These are phyloP conservation scores for Fistulinella prunicolor DNA, from an alignment of 768 basidiomycete genomes.

Conservation along the genomic window DNA sequence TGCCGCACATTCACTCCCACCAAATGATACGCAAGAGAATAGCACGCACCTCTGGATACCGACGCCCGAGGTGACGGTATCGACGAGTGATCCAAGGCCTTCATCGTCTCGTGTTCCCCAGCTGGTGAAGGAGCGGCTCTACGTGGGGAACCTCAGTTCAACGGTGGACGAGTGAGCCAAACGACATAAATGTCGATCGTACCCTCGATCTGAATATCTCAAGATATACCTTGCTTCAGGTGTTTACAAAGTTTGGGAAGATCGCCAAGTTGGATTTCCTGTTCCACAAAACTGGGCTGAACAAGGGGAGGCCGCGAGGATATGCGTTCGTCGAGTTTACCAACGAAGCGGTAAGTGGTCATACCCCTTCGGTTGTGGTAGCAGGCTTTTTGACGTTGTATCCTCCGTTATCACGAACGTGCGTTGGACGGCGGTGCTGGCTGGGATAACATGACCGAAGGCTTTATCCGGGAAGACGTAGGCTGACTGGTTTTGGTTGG, in stretches of 20 bases:
- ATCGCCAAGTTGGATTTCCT: constrained; percentile 91
- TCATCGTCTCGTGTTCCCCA: constrained; percentile 26
- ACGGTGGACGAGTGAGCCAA: constrained; percentile 78
- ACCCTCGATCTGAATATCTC: constrained; percentile 11
- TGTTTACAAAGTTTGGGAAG: constrained; percentile 91
- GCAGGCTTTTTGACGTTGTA: constrained; percentile 26
- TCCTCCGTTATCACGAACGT: constrained; percentile 19
- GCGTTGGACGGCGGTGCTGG: constrained; percentile 17
- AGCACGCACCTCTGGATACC: constrained; percentile 32
- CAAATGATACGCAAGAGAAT: constrained; percentile 7
- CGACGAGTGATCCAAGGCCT: constrained; percentile 15
- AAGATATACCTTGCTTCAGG: constrained; percentile 84
- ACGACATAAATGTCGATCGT: background rate
- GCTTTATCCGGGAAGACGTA: constrained; percentile 3
- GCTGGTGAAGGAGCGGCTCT: constrained; percentile 70
- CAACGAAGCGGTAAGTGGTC: constrained; percentile 67
- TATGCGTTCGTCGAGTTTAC: constrained; percentile 93
- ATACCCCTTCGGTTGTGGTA: constrained; percentile 18
- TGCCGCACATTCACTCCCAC: background rate
- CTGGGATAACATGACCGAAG: constrained; percentile 22
- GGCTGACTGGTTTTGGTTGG: constrained; percentile 21
- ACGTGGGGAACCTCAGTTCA: constrained; percentile 85
- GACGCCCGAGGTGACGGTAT: constrained; percentile 21
- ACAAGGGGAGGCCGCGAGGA: constrained; percentile 91
- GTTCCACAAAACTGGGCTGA: constrained; percentile 88